Percentiles rank a stretch among this genome's conserved stretches.
phyloP scores from a whole-genome alignment of 1,284 basidiomycete species.

The Moesziomyces parantarcticus region DNA sequence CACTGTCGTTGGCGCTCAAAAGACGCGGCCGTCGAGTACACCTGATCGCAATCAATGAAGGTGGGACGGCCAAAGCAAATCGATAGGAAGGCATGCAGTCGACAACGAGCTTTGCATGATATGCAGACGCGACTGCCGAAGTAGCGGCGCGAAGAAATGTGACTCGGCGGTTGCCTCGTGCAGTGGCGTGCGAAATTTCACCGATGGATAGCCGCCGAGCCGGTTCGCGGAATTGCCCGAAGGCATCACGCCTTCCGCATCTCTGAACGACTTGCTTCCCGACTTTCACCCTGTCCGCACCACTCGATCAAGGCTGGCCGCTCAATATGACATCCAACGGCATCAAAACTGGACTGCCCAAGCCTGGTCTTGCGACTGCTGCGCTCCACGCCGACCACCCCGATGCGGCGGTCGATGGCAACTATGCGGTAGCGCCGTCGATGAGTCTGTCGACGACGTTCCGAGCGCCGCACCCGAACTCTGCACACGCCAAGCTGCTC shows the following conservation, averaged over 20 bases:
- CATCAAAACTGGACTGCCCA: slow-evolving; percentile 21
- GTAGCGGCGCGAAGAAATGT: neutral
- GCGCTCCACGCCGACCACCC: slow-evolving; percentile 52
- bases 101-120: neutral
- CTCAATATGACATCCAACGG: slow-evolving; percentile 18
- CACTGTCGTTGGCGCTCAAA: no score
- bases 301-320: no score
- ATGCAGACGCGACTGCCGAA: neutral
- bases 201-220: neutral
- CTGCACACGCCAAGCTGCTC: slow-evolving; percentile 26
- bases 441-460: slow-evolving; percentile 59
- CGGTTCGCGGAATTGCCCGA: slow-evolving; percentile 19
- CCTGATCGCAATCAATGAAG: no score
- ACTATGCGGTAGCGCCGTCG: slow-evolving; percentile 54
- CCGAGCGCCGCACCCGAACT: slow-evolving; percentile 50
- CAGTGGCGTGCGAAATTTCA: neutral
- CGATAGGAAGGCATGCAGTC: neutral
- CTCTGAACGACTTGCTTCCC: no score
- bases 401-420: slow-evolving; percentile 17
- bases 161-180: neutral
- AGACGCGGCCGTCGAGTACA: no score
- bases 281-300: no score
- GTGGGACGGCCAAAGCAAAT: neutral
- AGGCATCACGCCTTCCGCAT: neutral
- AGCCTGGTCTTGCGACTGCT: slow-evolving; percentile 30